Base-by-base conservation (phyloP, 2,329 filamentous ascomycete genomes). In the Ophiostoma sp. region DNA sequence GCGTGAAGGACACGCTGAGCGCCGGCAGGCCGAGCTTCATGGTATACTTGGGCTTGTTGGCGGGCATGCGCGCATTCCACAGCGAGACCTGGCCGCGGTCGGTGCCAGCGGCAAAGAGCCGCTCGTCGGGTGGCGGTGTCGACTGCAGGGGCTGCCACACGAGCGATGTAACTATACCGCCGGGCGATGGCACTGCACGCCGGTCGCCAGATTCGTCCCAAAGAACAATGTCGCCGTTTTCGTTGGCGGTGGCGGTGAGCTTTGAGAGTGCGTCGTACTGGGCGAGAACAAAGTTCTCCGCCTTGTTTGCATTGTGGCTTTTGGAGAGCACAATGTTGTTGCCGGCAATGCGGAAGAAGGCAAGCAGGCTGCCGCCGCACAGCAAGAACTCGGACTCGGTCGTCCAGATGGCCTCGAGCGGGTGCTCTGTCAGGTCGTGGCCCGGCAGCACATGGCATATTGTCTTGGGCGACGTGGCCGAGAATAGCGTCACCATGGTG, bases 401-500 rank as follows among this genome's bases (percentile, higher is more conserved):
- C 20, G 82, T 87, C 87, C 87, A 90, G 2, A 84, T 80, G 4
- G 83, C 86, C 75, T 90, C 87, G 4, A 89, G 78, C 1, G 83
- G 81, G 57, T 85, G 83, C 5, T 81, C 77, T 23, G 79, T 79
- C 41, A 87, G 79, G 72, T 85, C 83, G 73, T 88, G 84, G 6
- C 81, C 79, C 0, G 80, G 76, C 17, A 89, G 76, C 33, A 79
- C 77, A 73, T 86, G 83, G 1, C 83, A 83, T 3, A 84, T 75
- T 2, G 82, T 82, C 65, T 80, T 83, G 10, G 79, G 78, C 0
- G 79, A 80, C 1, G 76, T 74, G 0, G 82, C 79, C 17, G 81
- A 81, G 74, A 87, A 86, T 35, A 89, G 80, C 0, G 84, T 87
- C n/a, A 89, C 79, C 1, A 86, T 77, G 10, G 85, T 82, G 48